Evolutionary conservation across 495 filamentous ascomycete genomes (phyloP).

Genomic region (Symbiotaphrina buchneri): DNA sequence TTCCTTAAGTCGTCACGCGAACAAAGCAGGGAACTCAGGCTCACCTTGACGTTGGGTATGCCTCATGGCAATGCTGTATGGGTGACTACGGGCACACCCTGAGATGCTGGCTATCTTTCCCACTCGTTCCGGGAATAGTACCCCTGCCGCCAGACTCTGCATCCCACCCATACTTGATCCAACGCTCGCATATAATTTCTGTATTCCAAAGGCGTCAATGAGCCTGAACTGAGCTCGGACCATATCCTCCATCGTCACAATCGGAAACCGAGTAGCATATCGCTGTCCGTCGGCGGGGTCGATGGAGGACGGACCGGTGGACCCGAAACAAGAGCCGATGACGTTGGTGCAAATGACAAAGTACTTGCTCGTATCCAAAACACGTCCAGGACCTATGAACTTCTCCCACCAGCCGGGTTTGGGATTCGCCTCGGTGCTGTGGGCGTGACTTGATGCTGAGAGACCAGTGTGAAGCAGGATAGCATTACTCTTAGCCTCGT

Average conservation of each 20-base stretch:
- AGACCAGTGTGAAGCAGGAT: slow-evolving; percentile 88
- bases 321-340: slow-evolving; percentile 88
- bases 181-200: slow-evolving; percentile 75
- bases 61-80: slow-evolving; percentile 97
- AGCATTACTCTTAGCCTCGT: slow-evolving; percentile 63
- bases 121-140: slow-evolving; percentile 62
- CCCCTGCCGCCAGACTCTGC: slow-evolving; percentile 85
- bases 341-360: slow-evolving; percentile 94
- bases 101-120: slow-evolving; percentile 71
- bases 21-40: no score
- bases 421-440: slow-evolving; percentile 63
- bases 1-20: no score
- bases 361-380: slow-evolving; percentile 80
- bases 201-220: slow-evolving; percentile 56
- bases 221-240: slow-evolving; percentile 86
- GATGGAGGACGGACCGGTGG: slow-evolving; percentile 69
- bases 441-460: slow-evolving; percentile 87
- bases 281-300: slow-evolving; percentile 73
- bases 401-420: slow-evolving; percentile 98
- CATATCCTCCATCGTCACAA: slow-evolving; percentile 95
- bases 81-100: slow-evolving; percentile 86
- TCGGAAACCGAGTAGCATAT: slow-evolving; percentile 92
- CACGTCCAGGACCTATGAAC: slow-evolving; percentile 78
- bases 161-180: slow-evolving; percentile 97
- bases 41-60: slow-evolving; percentile 73